These are phyloP conservation scores for Polytrichum formosum DNA, from an alignment of 225 moss, liverwort and hornwort species.

Conservation along the genomic window DNA sequence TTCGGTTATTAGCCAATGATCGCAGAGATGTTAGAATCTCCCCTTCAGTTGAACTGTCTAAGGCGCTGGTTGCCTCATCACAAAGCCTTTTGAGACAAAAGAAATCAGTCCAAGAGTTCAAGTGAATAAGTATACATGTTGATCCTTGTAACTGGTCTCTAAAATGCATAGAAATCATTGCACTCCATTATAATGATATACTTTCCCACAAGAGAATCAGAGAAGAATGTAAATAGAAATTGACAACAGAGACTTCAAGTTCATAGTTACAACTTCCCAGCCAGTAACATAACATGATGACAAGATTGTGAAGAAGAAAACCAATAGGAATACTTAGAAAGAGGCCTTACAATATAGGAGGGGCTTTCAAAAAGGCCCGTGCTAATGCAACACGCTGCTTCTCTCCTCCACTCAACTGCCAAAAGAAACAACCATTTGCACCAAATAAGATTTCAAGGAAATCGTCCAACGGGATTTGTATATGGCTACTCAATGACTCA, in stretches of 20 bases:
- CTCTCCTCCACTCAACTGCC: slow-evolving; percentile 98
- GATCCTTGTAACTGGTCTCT: no score
- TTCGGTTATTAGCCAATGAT: slow-evolving; percentile 81
- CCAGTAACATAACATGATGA: no score
- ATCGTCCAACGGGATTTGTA: no score
- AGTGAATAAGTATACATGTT: no score
- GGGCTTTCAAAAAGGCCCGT: slow-evolving; percentile 91
- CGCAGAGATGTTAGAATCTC: slow-evolving; percentile 83
- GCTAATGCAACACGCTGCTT: slow-evolving; percentile 98
- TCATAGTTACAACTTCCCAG: no score
- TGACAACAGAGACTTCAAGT: no score
- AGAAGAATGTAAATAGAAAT: no score
- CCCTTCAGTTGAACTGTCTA: slow-evolving; percentile 95
- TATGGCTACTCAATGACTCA: no score
- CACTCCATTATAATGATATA: no score
- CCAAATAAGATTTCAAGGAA: background rate
- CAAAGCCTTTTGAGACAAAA: slow-evolving; percentile 61
- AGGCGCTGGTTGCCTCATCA: slow-evolving; percentile 98
- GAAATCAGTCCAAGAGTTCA: background rate
- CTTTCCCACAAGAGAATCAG: no score
- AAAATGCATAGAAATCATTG: no score
- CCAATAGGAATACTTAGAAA: background rate
- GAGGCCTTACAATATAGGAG: slow-evolving; percentile 71
- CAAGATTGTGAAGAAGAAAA: no score
- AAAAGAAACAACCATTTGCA: slow-evolving; percentile 6